Evolutionary conservation across 2,329 filamentous ascomycete species (phyloP).

Genomic region (Scedosporium boydii): DNA sequence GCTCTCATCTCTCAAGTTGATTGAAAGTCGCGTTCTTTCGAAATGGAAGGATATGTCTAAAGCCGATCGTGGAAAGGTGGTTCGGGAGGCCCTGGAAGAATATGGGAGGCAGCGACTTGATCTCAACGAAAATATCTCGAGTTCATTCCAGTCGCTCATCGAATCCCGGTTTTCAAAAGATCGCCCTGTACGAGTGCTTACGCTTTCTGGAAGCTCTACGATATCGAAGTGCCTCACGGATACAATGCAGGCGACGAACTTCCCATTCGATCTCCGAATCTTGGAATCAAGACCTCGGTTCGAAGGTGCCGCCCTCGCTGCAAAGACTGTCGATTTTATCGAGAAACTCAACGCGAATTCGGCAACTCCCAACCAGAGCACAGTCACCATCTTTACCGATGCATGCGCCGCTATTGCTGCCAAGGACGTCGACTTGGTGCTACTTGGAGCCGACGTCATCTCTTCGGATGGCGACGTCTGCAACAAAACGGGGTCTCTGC

Average conservation of each 20-base stretch:
- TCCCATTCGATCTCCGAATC: constrained; percentile 44
- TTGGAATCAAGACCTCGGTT: constrained; percentile 59
- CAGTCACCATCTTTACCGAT: constrained; percentile 47
- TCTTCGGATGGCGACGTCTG: constrained; percentile 46
- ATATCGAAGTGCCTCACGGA: constrained; percentile 39
- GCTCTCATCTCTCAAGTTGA: constrained; percentile 31
- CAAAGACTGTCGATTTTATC: constrained; percentile 23
- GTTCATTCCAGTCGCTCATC: constrained; percentile 25
- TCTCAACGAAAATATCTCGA: constrained; percentile 21
- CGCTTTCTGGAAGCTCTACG: constrained; percentile 54
- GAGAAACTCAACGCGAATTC: constrained; percentile 13
- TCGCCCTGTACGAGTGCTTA: constrained; percentile 39
- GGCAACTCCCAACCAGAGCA: constrained; percentile 13
- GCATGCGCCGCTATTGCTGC: constrained; percentile 47
- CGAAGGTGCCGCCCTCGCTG: constrained; percentile 51
- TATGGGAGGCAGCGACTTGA: constrained; percentile 14
- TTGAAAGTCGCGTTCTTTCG: constrained; percentile 22
- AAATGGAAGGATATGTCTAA: constrained; percentile 1
- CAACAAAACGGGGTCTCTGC: constrained; percentile 58
- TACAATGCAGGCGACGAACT: constrained; percentile 22
- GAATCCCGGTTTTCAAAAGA: constrained; percentile 12
- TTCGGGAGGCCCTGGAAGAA: background rate
- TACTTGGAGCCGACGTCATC: constrained; percentile 58
- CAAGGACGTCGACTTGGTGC: constrained; percentile 41
- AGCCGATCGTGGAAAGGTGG: constrained; percentile 7